phyloP scores from a whole-genome alignment of 2,329 filamentous ascomycete genomes.

The Whalleya microplaca region DNA sequence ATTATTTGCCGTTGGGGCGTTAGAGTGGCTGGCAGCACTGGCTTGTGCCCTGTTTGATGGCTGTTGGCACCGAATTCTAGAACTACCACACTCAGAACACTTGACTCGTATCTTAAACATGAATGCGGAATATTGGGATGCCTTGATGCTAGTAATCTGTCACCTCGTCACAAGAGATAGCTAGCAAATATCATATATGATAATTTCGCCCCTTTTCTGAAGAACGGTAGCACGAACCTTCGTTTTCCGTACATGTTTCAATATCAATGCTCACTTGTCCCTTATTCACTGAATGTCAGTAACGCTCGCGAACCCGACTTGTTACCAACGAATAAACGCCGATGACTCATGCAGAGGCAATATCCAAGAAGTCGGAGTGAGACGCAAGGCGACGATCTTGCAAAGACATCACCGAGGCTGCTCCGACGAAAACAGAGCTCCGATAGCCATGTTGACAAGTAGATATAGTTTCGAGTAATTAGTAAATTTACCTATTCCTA shows the following conservation, averaged over 20 bases:
- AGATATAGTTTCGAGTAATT: too few species aligned
- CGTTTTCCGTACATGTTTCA: background rate
- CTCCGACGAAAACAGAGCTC: conserved; percentile 2
- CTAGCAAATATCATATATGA: background rate
- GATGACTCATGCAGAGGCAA: conserved; percentile 7
- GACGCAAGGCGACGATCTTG: conserved; percentile 6
- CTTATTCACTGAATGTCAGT: conserved; percentile 12
- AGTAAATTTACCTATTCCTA: too few species aligned
- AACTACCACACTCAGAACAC: background rate
- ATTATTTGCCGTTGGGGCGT: conserved; percentile 14
- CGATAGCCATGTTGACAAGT: too few species aligned
- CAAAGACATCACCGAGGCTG: background rate
- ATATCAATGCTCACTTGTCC: conserved; percentile 5
- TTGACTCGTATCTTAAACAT: background rate
- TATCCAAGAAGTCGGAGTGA: conserved; percentile 4
- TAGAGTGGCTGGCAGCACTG: conserved; percentile 5
- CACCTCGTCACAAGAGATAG: background rate
- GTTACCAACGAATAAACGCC: conserved; percentile 23
- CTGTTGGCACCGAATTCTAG: background rate
- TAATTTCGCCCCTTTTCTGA: conserved; percentile 11
- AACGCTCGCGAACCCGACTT: conserved; percentile 11
- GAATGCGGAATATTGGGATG: background rate
- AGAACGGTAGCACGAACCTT: background rate
- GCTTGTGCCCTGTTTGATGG: background rate
- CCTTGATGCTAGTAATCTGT: background rate